Evolutionary conservation across 2,329 filamentous ascomycete genomes (phyloP).

Genomic region (Madurella mycetomatis): DNA sequence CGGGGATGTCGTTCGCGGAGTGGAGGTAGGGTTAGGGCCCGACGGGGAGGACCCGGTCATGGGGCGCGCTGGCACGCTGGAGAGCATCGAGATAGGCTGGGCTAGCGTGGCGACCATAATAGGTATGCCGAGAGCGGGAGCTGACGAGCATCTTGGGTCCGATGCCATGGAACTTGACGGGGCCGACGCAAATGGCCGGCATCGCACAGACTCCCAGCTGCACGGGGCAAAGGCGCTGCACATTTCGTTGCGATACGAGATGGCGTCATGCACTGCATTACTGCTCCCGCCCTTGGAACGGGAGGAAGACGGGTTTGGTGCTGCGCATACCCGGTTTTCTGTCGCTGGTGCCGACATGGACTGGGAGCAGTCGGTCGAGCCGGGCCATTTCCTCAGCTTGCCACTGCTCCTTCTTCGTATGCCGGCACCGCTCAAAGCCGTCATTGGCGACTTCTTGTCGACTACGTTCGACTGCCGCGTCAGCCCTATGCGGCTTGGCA

Average conservation of each 20-base stretch:
- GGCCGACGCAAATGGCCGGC: constrained; percentile 15
- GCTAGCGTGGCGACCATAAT: constrained; percentile 31
- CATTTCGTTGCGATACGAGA: constrained; percentile 50
- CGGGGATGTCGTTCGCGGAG: constrained; percentile 56
- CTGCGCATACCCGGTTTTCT: neutral
- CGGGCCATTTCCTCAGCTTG: constrained; percentile 40
- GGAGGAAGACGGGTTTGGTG: neutral
- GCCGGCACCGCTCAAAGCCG: constrained; percentile 47
- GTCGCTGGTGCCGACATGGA: constrained; percentile 6
- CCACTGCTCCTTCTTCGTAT: constrained; percentile 53
- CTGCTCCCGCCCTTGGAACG: constrained; percentile 39
- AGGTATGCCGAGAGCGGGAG: constrained; percentile 2
- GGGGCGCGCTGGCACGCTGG: constrained; percentile 40
- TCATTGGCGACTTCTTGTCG: constrained; percentile 49
- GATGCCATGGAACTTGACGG: neutral
- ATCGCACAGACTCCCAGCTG: constrained; percentile 3
- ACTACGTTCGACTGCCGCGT: constrained; percentile 55
- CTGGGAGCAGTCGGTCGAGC: neutral
- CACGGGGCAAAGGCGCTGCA: constrained; percentile 35
- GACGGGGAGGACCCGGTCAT: constrained; percentile 36
- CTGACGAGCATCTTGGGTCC: neutral
- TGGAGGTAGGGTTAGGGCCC: constrained; percentile 44
- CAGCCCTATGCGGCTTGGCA: constrained; percentile 46
- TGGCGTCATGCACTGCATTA: constrained; percentile 46
- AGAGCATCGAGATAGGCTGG: constrained; percentile 46